phyloP scores from a whole-genome alignment of 331 rosid species.

The Malus hybrid region DNA sequence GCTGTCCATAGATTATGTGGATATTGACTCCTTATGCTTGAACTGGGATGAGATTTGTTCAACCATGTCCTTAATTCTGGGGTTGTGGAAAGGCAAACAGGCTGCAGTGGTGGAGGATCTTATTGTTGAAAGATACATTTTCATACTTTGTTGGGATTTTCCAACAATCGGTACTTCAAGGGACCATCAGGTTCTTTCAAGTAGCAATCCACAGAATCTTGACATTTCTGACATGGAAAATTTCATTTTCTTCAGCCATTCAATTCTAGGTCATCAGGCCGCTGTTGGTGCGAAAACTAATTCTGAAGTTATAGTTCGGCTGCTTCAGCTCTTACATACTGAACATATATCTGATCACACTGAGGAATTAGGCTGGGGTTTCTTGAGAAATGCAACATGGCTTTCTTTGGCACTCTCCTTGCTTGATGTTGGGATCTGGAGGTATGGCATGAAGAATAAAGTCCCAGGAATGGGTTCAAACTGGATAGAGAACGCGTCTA shows the following conservation, averaged over 20 bases:
- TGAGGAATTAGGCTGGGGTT: constrained; percentile 73
- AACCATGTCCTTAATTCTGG: constrained; percentile 52
- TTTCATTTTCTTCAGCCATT: constrained; percentile 73
- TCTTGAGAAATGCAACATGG: constrained; percentile 77
- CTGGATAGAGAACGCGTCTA: constrained; percentile 31
- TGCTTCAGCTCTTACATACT: constrained; percentile 45
- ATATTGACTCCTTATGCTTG: constrained; percentile 43
- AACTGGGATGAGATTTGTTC: constrained; percentile 55
- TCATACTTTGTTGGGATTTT: constrained; percentile 88
- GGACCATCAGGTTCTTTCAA: constrained; percentile 33
- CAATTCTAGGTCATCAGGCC: constrained; percentile 40
- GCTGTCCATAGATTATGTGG: constrained; percentile 35
- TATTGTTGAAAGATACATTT: constrained; percentile 83
- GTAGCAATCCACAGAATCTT: constrained; percentile 36
- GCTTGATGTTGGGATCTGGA: constrained; percentile 53
- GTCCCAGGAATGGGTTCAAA: constrained; percentile 42
- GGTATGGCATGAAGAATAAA: constrained; percentile 39
- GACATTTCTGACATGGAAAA: constrained; percentile 55
- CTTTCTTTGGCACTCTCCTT: constrained; percentile 53
- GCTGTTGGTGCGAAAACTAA: constrained; percentile 17
- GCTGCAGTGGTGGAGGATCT: constrained; percentile 71
- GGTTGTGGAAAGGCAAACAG: constrained; percentile 68
- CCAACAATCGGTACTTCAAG: constrained; percentile 37
- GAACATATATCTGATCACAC: constrained; percentile 24
- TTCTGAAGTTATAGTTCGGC: constrained; percentile 37